Conservation (phyloP, 306 rosid genomes). For the Adenanthera pavonina region DNA sequence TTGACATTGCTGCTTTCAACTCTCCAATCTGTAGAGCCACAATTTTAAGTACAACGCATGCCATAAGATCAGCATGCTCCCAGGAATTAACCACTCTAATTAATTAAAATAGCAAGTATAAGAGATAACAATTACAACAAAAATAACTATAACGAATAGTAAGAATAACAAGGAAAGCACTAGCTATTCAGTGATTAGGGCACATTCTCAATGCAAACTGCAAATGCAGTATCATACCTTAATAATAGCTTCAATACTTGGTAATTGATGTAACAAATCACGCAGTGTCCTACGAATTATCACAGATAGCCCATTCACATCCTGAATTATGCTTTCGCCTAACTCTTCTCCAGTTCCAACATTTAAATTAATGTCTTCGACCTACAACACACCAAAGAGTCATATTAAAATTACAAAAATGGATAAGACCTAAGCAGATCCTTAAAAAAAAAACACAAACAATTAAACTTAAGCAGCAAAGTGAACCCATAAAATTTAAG, state of each 20-base stretch:
- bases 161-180: background rate
- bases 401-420: conserved; percentile 5
- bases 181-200: conserved; percentile 11
- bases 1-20: conserved; percentile 91
- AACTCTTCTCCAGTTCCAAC: conserved; percentile 79
- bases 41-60: conserved; percentile 35
- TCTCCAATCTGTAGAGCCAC: conserved; percentile 71
- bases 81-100: background rate
- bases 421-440: background rate
- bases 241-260: conserved; percentile 69
- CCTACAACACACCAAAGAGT: conserved; percentile 55
- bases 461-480: background rate
- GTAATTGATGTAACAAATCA: conserved; percentile 74
- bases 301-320: conserved; percentile 87
- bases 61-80: conserved; percentile 25
- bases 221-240: conserved; percentile 55
- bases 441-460: background rate
- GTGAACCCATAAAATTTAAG: background rate
- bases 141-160: background rate
- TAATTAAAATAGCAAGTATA: conserved; percentile 11
- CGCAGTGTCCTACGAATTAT: conserved; percentile 86
- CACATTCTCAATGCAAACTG: conserved; percentile 26
- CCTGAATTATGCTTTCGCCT: conserved; percentile 93
- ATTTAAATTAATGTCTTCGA: conserved; percentile 90
- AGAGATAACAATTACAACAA: conserved; percentile 4